These are phyloP conservation scores for Colletotrichum acutatum DNA, from an alignment of 2,329 filamentous ascomycete species.

Conservation along the genomic window DNA sequence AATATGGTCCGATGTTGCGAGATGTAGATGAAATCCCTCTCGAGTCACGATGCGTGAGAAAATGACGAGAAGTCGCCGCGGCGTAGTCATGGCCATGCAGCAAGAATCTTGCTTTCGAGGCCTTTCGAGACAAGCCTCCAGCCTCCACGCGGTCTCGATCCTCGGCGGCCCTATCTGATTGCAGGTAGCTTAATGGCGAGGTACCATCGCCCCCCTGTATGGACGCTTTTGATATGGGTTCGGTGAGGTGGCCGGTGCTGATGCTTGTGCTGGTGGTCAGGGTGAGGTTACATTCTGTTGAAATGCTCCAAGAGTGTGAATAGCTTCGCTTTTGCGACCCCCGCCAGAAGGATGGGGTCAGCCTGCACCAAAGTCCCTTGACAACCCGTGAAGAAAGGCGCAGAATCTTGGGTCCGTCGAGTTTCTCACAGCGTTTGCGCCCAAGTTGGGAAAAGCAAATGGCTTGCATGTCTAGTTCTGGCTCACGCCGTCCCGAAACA, in stretches of 20 bases:
- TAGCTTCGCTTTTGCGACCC: slow-evolving; percentile 27
- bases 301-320: slow-evolving; percentile 15
- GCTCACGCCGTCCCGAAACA: slow-evolving; percentile 10
- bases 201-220: neutral
- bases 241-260: slow-evolving; percentile 10
- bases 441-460: neutral
- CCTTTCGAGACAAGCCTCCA: neutral
- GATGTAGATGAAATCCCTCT: neutral
- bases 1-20: neutral
- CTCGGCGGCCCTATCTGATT: slow-evolving; percentile 11
- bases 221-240: slow-evolving; percentile 17
- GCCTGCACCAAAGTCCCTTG: neutral
- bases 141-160: neutral
- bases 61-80: neutral
- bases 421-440: neutral
- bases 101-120: neutral
- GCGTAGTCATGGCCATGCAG: slow-evolving; percentile 16
- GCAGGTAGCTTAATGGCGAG: slow-evolving; percentile 9
- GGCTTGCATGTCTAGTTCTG: neutral
- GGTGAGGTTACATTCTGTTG: slow-evolving; percentile 22
- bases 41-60: neutral
- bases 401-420: slow-evolving; percentile 2
- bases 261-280: neutral
- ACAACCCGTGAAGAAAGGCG: neutral
- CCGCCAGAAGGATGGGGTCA: neutral